Evolutionary conservation across 108 stramenopile species (phyloP), one percentile per base, ranked within the genome.

Genomic region (Discostella pseudostelligera): DNA sequence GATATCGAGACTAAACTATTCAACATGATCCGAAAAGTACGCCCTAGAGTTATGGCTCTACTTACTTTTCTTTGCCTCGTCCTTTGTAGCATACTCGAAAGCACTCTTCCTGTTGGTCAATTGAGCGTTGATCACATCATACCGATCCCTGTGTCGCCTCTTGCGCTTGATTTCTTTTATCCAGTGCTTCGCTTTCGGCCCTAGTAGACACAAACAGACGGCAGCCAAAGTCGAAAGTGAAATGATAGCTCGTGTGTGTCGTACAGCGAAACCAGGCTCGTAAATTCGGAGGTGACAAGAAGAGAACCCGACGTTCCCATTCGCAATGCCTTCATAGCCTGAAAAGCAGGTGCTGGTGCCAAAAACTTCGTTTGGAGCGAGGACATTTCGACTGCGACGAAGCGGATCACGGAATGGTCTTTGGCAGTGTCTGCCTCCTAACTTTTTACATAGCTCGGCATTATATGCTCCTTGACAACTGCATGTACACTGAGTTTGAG

Each of bases 231-330:
- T 26, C 0, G 55, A 50, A 1, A 35, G 25, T 16, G 35, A 24
- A 24, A 77, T 21, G 16, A 77, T 54, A 42, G 54, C 37, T 21
- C 20, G 24, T 20, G 86, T 86, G 59, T 91, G 51, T 17, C 82
- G 39, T 35, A 84, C 78, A 25, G 60, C 80, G 56, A 77, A 54
- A 17, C 78, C 74, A 5, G 94, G 92, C 28, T 78, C 71, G 45
- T 86, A 83, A 47, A 95, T 90, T 37, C 25, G 60, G 28, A 89
- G 75, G 74, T 95, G 94, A 74, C 94, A 95, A 1, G 85, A 86
- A 14, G 50, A 55, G 68, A 90, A 95, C 21, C 54, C 47, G 46
- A 90, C 92, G 10, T 85, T 71, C 11, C 69, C 67, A 45, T 92
- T 78, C 8, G 69, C 69, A 25, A 69, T 44, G 0, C 94, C 94